phyloP scores from a whole-genome alignment of 73 alveolate species.

The Tetrahymena elliotti region DNA sequence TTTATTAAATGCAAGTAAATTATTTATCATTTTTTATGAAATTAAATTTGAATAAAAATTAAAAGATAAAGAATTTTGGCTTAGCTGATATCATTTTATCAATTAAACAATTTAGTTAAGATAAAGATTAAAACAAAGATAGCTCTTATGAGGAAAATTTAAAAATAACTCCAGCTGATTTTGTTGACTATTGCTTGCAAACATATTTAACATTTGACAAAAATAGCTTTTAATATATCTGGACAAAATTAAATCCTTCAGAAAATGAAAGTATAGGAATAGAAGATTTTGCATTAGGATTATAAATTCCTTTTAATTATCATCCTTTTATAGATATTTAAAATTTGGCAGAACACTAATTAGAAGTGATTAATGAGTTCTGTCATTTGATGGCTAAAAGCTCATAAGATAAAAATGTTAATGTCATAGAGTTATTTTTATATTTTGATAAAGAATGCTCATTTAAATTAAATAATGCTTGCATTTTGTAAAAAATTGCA shows the following conservation, averaged over 20 bases:
- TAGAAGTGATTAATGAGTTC: background rate
- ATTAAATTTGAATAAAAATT: background rate
- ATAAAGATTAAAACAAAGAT: background rate
- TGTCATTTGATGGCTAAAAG: background rate
- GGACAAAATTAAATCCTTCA: background rate
- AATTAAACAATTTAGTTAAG: background rate
- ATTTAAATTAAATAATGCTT: background rate
- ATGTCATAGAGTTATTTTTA: background rate
- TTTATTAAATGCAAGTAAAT: background rate
- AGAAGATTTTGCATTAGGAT: background rate
- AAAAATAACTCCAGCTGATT: background rate
- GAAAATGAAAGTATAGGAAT: background rate
- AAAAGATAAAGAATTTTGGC: background rate
- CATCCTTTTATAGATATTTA: background rate
- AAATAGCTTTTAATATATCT: background rate
- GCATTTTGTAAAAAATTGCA: background rate
- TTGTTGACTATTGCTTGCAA: background rate
- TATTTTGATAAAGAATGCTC: background rate
- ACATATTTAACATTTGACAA: background rate
- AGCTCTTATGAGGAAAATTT: background rate
- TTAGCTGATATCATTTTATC: background rate
- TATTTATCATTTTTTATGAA: background rate
- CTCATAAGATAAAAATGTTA: background rate
- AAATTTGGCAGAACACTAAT: background rate
- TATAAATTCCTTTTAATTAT: background rate